A percentile compares a stretch with the other conserved stretches of the same genome.
These are phyloP conservation scores for Colletotrichum phormii DNA, from an alignment of 2,329 filamentous ascomycete genomes.

Conservation along the genomic window DNA sequence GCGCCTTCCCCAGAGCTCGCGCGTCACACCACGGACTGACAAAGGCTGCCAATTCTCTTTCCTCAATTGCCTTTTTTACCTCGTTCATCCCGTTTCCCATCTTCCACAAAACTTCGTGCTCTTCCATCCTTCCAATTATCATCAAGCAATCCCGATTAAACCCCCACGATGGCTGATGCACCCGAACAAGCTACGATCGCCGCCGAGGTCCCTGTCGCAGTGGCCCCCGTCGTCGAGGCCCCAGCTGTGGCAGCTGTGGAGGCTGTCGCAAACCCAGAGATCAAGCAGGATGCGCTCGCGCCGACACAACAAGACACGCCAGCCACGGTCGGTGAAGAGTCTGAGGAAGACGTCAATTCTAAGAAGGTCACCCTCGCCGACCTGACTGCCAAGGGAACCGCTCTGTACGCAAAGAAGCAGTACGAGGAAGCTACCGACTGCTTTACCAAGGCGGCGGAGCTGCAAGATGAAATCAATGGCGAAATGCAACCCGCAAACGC, in stretches of 20 bases:
- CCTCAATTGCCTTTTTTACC: neutral
- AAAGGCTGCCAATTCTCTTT: slow-evolving; percentile 16
- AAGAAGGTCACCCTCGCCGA: slow-evolving; percentile 78
- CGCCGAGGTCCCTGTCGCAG: slow-evolving; percentile 36
- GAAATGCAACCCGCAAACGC: slow-evolving; percentile 92
- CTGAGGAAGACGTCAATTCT: slow-evolving; percentile 60
- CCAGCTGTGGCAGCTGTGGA: slow-evolving; percentile 33
- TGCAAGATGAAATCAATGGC: slow-evolving; percentile 92
- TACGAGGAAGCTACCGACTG: slow-evolving; percentile 87
- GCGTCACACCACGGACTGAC: slow-evolving; percentile 33
- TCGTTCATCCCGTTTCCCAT: slow-evolving; percentile 1
- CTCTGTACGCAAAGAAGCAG: slow-evolving; percentile 90
- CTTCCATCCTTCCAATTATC: slow-evolving; percentile 4
- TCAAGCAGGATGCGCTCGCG: slow-evolving; percentile 30
- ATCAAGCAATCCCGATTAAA: neutral
- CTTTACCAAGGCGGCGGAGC: slow-evolving; percentile 88
- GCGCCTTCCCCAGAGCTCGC: slow-evolving; percentile 31
- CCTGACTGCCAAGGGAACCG: slow-evolving; percentile 82
- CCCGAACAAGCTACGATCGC: slow-evolving; percentile 43
- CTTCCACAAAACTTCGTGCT: neutral
- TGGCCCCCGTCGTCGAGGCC: slow-evolving; percentile 17
- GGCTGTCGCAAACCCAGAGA: slow-evolving; percentile 40
- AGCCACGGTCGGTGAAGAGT: slow-evolving; percentile 24
- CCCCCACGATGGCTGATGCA: slow-evolving; percentile 43
- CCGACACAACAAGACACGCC: slow-evolving; percentile 28